These are phyloP conservation scores for Leucaena leucocephala DNA, from an alignment of 306 rosid species.

Conservation along the genomic window DNA sequence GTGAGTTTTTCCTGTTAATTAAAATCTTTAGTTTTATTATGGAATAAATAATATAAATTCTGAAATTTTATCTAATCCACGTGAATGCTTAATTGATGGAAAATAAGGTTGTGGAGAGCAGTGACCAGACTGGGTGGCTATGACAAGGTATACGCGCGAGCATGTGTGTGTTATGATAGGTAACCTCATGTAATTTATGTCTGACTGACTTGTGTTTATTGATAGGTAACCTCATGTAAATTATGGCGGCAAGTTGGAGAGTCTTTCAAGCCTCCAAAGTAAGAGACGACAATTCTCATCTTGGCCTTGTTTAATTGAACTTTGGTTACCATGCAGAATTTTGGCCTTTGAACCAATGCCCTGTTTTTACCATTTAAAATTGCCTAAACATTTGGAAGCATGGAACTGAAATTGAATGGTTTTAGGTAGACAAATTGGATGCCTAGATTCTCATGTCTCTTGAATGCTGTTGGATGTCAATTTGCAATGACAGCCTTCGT, in stretches of 20 bases:
- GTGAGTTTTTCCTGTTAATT: slow-evolving; percentile 54
- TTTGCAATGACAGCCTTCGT: slow-evolving; percentile 12
- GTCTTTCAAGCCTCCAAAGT: slow-evolving; percentile 98
- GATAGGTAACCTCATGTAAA: slow-evolving; percentile 93
- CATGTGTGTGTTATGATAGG: too few relatives aligned
- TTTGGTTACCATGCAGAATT: background rate
- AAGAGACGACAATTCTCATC: slow-evolving; percentile 44
- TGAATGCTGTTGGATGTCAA: slow-evolving; percentile 28
- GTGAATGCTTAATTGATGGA: slow-evolving; percentile 44
- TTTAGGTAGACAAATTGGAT: background rate
- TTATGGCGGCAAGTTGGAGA: slow-evolving; percentile 99
- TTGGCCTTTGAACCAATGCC: background rate
- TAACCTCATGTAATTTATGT: background rate
- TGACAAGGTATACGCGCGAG: slow-evolving; percentile 69
- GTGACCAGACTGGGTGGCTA: slow-evolving; percentile 97
- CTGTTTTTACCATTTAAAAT: background rate
- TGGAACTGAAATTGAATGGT: background rate
- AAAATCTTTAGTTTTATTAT: slow-evolving; percentile 5
- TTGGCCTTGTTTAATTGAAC: slow-evolving; percentile 9
- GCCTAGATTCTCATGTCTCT: slow-evolving; percentile 17
- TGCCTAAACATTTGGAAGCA: background rate
- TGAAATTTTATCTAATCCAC: slow-evolving; percentile 26
- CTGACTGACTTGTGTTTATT: slow-evolving; percentile 40
- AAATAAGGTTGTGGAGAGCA: slow-evolving; percentile 88
- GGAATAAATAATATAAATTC: slow-evolving; percentile 15